Evolutionary conservation across 257 asterid species (phyloP).

Genomic region (Solanum arcanum): DNA sequence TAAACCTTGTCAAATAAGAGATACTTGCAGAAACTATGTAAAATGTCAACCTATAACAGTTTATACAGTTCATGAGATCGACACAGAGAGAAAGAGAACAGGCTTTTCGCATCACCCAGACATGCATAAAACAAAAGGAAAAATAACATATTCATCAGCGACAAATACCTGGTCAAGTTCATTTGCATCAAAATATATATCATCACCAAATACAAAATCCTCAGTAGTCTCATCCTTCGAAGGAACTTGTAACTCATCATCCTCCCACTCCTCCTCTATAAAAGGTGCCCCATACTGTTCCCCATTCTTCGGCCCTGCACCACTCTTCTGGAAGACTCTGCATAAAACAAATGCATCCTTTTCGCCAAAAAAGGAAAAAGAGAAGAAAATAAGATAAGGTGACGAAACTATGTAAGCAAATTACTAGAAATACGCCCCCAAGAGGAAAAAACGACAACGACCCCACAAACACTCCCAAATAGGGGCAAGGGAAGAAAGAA

Average conservation of each 20-base stretch:
- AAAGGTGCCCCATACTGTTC: conserved; percentile 95
- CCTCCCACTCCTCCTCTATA: conserved; percentile 88
- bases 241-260: conserved; percentile 34
- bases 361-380: conserved; percentile 14
- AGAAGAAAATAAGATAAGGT: neutral
- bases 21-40: neutral
- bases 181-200: conserved; percentile 49
- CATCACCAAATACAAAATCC: conserved; percentile 47
- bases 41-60: neutral
- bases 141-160: neutral
- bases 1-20: neutral
- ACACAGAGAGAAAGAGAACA: neutral
- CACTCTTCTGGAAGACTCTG: conserved; percentile 95
- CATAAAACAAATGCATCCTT: conserved; percentile 80
- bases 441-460: neutral
- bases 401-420: neutral
- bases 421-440: neutral
- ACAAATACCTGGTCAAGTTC: conserved; percentile 64
- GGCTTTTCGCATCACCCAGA: neutral
- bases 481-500: neutral
- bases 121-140: neutral
- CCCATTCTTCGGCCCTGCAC: conserved; percentile 94
- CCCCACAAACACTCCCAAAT: neutral
- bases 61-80: neutral
- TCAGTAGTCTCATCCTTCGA: conserved; percentile 44